Percentiles rank a stretch among this genome's conserved stretches.
Evolutionary conservation across 306 rosid genomes (phyloP).

Genomic region (Dryas octopetala): DNA sequence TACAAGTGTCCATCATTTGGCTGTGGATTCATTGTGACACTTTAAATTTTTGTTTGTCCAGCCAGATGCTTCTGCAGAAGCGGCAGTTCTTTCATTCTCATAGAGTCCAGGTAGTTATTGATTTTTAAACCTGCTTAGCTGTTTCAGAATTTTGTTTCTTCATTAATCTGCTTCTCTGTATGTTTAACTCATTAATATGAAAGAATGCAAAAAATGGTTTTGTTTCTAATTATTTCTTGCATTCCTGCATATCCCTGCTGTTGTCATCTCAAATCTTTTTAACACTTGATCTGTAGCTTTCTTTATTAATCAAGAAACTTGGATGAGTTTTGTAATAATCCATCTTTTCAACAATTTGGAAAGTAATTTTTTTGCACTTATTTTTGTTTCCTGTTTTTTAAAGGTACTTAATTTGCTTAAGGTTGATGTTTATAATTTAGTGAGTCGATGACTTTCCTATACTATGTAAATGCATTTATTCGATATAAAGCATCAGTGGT

Average conservation of each 20-base stretch:
- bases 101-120: conserved; percentile 83
- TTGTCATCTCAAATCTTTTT: not conserved
- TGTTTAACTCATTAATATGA: no score
- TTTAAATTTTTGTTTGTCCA: conserved; percentile 40
- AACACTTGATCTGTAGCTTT: not conserved
- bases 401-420: not conserved
- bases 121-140: conserved; percentile 21
- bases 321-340: not conserved
- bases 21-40: conserved; percentile 24
- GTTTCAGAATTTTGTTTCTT: conserved; percentile 22
- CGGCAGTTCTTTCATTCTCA: conserved; percentile 98
- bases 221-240: not conserved
- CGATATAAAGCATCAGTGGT: not conserved
- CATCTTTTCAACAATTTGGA: not conserved
- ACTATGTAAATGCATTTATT: not conserved
- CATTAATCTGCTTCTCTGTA: conserved; percentile 17
- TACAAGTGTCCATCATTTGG: conserved; percentile 14
- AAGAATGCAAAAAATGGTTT: no score
- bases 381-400: no score
- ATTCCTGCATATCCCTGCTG: not conserved
- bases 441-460: not conserved
- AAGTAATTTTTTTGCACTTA: not conserved
- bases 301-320: not conserved
- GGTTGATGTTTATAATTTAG: not conserved
- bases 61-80: conserved; percentile 88